These are phyloP conservation scores for Mortierella sp. DNA, from an alignment of 371 early-diverging fungal species.

Conservation along the genomic window DNA sequence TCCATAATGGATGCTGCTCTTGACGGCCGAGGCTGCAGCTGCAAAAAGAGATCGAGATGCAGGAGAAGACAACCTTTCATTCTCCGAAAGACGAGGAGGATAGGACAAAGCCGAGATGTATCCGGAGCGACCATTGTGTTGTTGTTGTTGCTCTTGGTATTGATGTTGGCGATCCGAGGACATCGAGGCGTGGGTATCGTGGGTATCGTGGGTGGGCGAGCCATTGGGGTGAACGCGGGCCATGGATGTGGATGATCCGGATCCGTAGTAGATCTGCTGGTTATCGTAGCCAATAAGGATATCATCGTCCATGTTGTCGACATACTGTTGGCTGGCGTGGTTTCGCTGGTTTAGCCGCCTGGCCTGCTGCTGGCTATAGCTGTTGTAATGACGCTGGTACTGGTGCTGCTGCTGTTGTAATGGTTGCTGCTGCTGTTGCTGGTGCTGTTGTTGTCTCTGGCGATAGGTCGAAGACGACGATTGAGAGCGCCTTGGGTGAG, in stretches of 20 bases:
- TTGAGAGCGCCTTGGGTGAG: slow-evolving; percentile 18
- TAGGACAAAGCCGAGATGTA: slow-evolving; percentile 17
- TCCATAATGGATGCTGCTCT: slow-evolving; percentile 18
- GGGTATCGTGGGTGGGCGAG: slow-evolving; percentile 26
- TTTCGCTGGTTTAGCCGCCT: slow-evolving; percentile 28
- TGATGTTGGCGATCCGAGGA: slow-evolving; percentile 32
- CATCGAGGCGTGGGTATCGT: slow-evolving; percentile 14
- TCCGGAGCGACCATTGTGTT: slow-evolving; percentile 12
- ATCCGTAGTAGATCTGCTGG: slow-evolving; percentile 34
- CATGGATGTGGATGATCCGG: slow-evolving; percentile 36
- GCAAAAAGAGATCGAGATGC: slow-evolving; percentile 31
- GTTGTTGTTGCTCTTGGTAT: slow-evolving; percentile 10
- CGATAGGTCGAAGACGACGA: slow-evolving; percentile 7
- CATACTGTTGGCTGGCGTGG: slow-evolving; percentile 24
- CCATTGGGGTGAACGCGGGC: slow-evolving; percentile 38
- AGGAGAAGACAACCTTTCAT: slow-evolving; percentile 27
- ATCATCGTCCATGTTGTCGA: slow-evolving; percentile 40
- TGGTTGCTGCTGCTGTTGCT: neutral
- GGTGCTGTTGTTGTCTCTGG: slow-evolving; percentile 13
- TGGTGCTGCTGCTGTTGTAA: slow-evolving; percentile 29
- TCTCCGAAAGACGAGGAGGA: slow-evolving; percentile 29
- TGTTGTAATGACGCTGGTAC: slow-evolving; percentile 23
- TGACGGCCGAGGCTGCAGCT: slow-evolving; percentile 11
- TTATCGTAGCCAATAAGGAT: slow-evolving; percentile 43
- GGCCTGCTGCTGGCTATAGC: slow-evolving; percentile 35